Conservation (phyloP, 495 filamentous ascomycete species). For the Penicillium tannophilum region DNA sequence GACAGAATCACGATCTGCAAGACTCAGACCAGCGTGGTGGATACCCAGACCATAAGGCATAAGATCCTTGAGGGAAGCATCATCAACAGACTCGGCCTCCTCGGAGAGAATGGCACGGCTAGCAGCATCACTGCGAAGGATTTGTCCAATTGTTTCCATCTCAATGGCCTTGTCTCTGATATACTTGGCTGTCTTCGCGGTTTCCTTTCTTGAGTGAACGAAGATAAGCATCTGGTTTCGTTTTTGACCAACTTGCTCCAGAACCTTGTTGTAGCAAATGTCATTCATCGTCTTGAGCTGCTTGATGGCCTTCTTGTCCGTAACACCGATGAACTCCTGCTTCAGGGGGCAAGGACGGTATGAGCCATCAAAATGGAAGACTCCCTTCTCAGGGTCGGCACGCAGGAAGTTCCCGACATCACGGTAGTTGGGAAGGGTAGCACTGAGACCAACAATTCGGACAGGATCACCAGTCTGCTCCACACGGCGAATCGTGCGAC, state of each 20-base stretch:
- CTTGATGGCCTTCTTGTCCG: slow-evolving; percentile 98
- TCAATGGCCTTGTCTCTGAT: slow-evolving; percentile 95
- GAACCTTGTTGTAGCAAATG: slow-evolving; percentile 94
- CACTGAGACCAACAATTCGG: slow-evolving; percentile 87
- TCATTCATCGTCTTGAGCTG: slow-evolving; percentile 99
- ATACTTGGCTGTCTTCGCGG: slow-evolving; percentile 94
- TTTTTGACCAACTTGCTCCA: slow-evolving; percentile 91
- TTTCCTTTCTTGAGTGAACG: slow-evolving; percentile 97
- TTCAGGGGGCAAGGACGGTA: slow-evolving; percentile 90
- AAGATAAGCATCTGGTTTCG: slow-evolving; percentile 98
- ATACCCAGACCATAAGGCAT: slow-evolving; percentile 97
- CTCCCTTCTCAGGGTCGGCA: slow-evolving; percentile 78
- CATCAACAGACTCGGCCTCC: slow-evolving; percentile 79
- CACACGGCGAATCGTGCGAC: slow-evolving; percentile 85
- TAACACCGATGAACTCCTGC: slow-evolving; percentile 97
- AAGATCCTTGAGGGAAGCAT: slow-evolving; percentile 90
- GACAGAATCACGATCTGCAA: slow-evolving; percentile 89
- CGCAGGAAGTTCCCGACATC: slow-evolving; percentile 97
- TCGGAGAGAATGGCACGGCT: slow-evolving; percentile 84
- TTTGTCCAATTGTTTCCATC: slow-evolving; percentile 94
- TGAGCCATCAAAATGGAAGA: slow-evolving; percentile 96
- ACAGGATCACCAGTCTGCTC: slow-evolving; percentile 93
- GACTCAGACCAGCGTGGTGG: slow-evolving; percentile 95
- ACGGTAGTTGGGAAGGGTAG: slow-evolving; percentile 93
- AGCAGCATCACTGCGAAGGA: slow-evolving; percentile 89